Percentiles rank a stretch among this genome's conserved stretches.
These are phyloP conservation scores for Plantago elongata DNA, from an alignment of 257 asterid species.

Conservation along the genomic window DNA sequence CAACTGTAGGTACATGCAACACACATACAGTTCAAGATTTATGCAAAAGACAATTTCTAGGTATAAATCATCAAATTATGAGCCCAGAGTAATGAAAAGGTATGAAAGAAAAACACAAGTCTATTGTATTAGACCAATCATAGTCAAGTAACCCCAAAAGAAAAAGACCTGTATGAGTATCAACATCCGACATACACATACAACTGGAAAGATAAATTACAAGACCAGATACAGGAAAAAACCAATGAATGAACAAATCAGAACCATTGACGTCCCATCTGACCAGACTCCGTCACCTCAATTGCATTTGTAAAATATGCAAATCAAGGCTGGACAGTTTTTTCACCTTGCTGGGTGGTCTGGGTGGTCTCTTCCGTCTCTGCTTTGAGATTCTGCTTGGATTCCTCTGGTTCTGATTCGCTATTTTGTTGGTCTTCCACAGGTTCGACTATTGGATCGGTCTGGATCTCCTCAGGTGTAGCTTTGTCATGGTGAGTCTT, in stretches of 20 bases:
- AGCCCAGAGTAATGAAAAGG: neutral
- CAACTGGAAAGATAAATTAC: constrained; percentile 17
- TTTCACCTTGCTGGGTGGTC: constrained; percentile 26
- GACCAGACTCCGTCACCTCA: constrained; percentile 8
- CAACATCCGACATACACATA: constrained; percentile 4
- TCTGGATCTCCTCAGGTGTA: constrained; percentile 27
- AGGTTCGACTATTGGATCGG: constrained; percentile 20
- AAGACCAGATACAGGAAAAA: constrained; percentile 22
- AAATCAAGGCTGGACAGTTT: constrained; percentile 19
- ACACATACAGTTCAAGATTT: too few relatives aligned
- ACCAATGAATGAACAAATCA: constrained; percentile 46
- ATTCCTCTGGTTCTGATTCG: constrained; percentile 24
- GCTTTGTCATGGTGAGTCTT: constrained; percentile 51
- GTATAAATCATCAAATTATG: too few relatives aligned
- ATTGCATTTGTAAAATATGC: constrained; percentile 21
- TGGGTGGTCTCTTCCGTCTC: constrained; percentile 16
- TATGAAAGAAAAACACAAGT: neutral
- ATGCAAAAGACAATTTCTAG: too few relatives aligned
- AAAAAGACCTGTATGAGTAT: neutral
- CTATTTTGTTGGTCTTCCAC: constrained; percentile 29
- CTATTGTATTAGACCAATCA: constrained; percentile 1
- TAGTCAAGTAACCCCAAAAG: constrained; percentile 7
- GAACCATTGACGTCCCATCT: constrained; percentile 10
- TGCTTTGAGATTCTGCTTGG: constrained; percentile 15
- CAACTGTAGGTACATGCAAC: too few relatives aligned